A percentile compares a stretch with the other conserved stretches of the same genome.
phyloP scores from a whole-genome alignment of 2,329 filamentous ascomycete genomes.

The Xylaria sp. region DNA sequence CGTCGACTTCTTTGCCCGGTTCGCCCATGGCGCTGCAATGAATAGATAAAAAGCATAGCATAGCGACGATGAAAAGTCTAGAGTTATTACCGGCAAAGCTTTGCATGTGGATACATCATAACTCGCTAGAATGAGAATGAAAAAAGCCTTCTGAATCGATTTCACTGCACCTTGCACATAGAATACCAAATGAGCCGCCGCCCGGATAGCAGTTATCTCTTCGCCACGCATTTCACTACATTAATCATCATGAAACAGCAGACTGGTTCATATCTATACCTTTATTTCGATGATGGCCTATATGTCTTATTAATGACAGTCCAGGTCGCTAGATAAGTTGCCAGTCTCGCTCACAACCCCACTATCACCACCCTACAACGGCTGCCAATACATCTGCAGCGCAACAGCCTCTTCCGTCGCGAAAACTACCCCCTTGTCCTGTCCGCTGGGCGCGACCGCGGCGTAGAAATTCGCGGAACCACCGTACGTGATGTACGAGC shows the following conservation, averaged over 20 bases:
- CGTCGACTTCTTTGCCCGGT: background rate
- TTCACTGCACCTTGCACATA: background rate
- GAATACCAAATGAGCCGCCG: too few species aligned
- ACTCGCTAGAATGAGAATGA: background rate
- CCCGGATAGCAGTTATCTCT: too few species aligned
- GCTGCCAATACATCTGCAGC: conserved; percentile 35
- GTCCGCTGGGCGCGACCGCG: conserved; percentile 25
- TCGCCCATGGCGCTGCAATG: background rate
- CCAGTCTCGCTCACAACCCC: too few species aligned
- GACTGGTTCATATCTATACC: background rate
- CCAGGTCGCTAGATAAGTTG: background rate
- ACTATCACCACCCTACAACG: conserved; percentile 17
- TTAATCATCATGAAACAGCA: too few species aligned
- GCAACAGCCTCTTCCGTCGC: conserved; percentile 29
- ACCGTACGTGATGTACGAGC: conserved; percentile 31
- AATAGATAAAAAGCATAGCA: conserved; percentile 17
- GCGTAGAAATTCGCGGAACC: conserved; percentile 35
- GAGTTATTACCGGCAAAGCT: background rate
- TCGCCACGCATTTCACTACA: too few species aligned
- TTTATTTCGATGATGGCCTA: background rate
- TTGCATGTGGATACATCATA: background rate
- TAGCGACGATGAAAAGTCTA: conserved; percentile 8
- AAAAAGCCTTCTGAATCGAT: background rate
- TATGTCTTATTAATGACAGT: background rate
- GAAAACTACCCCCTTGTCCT: conserved; percentile 32